Base-by-base conservation (phyloP, 345 rosid species). In the Gossypium ekmanianum region DNA sequence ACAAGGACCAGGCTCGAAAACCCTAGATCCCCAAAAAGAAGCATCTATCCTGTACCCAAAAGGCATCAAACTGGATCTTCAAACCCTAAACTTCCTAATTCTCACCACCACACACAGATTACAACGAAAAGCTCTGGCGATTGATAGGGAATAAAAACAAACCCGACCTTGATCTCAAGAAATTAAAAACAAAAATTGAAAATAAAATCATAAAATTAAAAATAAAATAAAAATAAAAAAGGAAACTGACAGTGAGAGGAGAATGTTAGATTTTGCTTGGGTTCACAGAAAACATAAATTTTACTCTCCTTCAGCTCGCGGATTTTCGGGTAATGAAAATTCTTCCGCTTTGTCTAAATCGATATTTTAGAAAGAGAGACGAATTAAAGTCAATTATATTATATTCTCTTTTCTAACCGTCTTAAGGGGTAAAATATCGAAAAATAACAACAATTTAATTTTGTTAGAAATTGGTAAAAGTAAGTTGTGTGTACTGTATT, bases 21-120 rank as follows among this genome's bases (percentile, higher is more conserved):
- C 94, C 97, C 94, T 86, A 93, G 94, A 96, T 92, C 94, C 91
- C 78, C 85, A 51, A 77, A 67, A 70, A 88, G 84, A 77, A 77
- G 92, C 99, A 96, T 96, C 85, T 96, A 95, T 86, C 83, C 88
- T 48, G 78, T 83, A 70, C 76, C 80, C 76, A 78, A 76, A 76
- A 81, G 79, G 77, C 85, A 81, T 80, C 86, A 79, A 84, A 83
- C 75, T 67, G 69, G 77, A 55, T 74, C 79, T 16, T 76, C 76
- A 59, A 82, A 65, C 78, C 80, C 74, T 24, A 34, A 79, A 58
- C 58, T 80, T 76, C 86, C 82, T 61, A 77, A 80, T 34, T 81
- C 75, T 68, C 79, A 73, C 64, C 83, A 74, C 78, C 68, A 82
- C 85, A 76, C 92, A 90, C 84, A 89, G 87, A 87, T 76, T 81